Conservation (phyloP, 1,139 yeast species). For the Kodamaea ohmeri region DNA sequence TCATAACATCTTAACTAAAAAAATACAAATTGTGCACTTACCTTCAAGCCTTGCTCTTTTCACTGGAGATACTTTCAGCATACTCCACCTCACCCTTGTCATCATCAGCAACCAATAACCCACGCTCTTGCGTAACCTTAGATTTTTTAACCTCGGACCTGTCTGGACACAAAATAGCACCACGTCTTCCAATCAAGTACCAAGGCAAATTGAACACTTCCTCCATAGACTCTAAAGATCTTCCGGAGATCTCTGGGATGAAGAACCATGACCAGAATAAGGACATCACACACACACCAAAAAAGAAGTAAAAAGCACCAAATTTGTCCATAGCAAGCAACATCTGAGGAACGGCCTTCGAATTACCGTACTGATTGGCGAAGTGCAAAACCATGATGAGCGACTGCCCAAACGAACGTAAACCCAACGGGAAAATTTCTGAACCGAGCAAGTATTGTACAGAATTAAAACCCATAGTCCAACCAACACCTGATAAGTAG, state of each 20-base stretch:
- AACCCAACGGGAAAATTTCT: conserved; percentile 24
- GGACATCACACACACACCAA: conserved; percentile 16
- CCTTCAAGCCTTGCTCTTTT: neutral
- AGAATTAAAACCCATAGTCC: conserved; percentile 27
- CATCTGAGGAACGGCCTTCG: conserved; percentile 25
- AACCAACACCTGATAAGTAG: conserved; percentile 23
- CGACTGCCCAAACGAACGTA: conserved; percentile 24
- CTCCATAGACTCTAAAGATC: conserved; percentile 26
- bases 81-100: neutral
- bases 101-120: neutral
- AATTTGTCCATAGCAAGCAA: conserved; percentile 18
- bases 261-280: conserved; percentile 26
- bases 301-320: conserved; percentile 24
- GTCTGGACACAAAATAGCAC: conserved; percentile 24
- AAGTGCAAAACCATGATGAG: conserved; percentile 25
- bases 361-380: conserved; percentile 26
- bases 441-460: conserved; percentile 25
- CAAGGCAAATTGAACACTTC: conserved; percentile 27
- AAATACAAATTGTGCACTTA: neutral
- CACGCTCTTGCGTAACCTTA: neutral
- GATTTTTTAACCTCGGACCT: conserved; percentile 21
- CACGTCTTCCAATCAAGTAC: conserved; percentile 25
- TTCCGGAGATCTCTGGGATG: conserved; percentile 25
- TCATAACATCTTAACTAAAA: too few relatives aligned
- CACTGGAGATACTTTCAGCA: neutral